phyloP scores from a whole-genome alignment of 768 basidiomycete species.

The Trametes meyenii region DNA sequence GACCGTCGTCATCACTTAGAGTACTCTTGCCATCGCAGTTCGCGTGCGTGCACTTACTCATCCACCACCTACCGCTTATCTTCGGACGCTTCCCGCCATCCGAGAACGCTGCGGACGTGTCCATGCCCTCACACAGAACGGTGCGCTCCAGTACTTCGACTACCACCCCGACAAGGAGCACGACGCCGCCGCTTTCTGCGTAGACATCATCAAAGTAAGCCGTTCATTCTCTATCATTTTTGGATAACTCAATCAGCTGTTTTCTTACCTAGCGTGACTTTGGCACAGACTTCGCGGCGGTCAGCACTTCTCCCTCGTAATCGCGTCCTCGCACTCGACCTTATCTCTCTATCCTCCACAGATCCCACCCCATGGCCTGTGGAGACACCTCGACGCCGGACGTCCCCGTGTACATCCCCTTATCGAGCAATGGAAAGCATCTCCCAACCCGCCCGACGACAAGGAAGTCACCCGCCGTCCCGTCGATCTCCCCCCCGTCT shows the following conservation, averaged over 20 bases:
- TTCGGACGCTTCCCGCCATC: slow-evolving; percentile 88
- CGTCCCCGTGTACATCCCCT: slow-evolving; percentile 63
- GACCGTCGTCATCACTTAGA: slow-evolving; percentile 43
- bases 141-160: slow-evolving; percentile 82
- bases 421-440: slow-evolving; percentile 55
- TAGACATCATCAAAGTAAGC: slow-evolving; percentile 75
- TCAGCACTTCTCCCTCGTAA: slow-evolving; percentile 36
- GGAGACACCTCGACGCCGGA: slow-evolving; percentile 85
- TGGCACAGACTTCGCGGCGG: slow-evolving; percentile 64
- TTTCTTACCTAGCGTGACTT: slow-evolving; percentile 63
- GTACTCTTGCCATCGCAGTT: slow-evolving; percentile 10
- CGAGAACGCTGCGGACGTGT: slow-evolving; percentile 83
- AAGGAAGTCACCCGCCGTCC: slow-evolving; percentile 72
- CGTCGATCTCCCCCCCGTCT: slow-evolving; percentile 87
- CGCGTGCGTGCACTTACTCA: slow-evolving; percentile 6
- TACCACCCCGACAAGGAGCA: slow-evolving; percentile 79
- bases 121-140: slow-evolving; percentile 72
- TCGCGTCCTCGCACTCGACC: not conserved
- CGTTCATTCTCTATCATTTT: not conserved
- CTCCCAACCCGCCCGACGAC: slow-evolving; percentile 43
- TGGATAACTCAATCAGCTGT: not conserved
- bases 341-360: slow-evolving; percentile 31
- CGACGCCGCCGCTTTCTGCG: slow-evolving; percentile 73
- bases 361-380: slow-evolving; percentile 91
- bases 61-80: slow-evolving; percentile 47